Base-by-base conservation (phyloP, 2,329 filamentous ascomycete species). In the Arthrobotrys conoides region DNA sequence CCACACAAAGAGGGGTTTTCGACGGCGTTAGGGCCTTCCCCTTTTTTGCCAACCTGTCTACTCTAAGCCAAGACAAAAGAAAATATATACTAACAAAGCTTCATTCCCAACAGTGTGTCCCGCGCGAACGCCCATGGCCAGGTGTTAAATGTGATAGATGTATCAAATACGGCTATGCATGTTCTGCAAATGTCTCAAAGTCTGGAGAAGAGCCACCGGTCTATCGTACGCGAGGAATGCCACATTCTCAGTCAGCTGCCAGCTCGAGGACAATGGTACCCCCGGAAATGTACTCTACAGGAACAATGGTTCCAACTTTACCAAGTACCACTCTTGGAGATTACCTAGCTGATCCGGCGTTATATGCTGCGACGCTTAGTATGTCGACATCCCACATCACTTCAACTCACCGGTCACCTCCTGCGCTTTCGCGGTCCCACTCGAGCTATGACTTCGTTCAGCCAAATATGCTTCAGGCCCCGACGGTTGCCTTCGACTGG, bases 141-240 rank as follows among this genome's bases (percentile, higher is more conserved):
- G 76, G 70, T 24, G 76, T 72, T 12, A 79, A 79, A 73, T 79
- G 76, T 30, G 76, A 72, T 61, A 63, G 73, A 64, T 79, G 76
- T 46, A 79, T 73, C 38, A 79, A 79, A 48, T 79, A 79, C 38
- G 49, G 65, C 16, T 79, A 79, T 63, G 65, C 68, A 4, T 79
- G 76, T 46, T 79, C 76, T 33, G 76, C 76, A 22, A 79, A 79
- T 59, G 76, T 79, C 20, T 79, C 76, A 12, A 72, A 73, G 36
- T 73, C 69, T 38, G 76, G 76, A 38, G 76, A 79, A 48, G 68
- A 72, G 27, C 76, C 76, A 30, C 76, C 76, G 10, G 76, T 73
- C 49, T 77, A 77, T 55, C 59, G 67, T 20, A 77, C 67, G n/a
- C 49, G 73, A 64, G 73, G 59, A 16, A 71, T 77, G 67, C 57